Conservation (phyloP, 441 rosid genomes). For the Codiaeum variegatum region DNA sequence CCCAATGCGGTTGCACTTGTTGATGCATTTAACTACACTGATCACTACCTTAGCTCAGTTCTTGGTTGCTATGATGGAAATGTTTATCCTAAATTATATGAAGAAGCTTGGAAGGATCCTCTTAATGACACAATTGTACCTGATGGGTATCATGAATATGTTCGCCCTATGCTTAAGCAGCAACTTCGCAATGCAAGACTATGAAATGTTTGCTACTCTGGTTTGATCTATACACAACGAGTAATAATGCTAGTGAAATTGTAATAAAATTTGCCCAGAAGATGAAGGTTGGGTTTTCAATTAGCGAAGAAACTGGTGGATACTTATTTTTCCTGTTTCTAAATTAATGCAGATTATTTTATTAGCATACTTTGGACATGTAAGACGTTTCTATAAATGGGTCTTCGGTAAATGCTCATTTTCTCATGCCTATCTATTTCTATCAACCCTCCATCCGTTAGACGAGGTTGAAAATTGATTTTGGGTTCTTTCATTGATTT, state of each 20-base stretch:
- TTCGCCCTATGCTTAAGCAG: conserved; percentile 73
- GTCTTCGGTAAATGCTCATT: too few species aligned
- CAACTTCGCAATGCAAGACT: conserved; percentile 81
- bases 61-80: conserved; percentile 91
- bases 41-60: conserved; percentile 72
- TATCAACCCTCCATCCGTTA: too few species aligned
- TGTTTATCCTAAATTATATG: conserved; percentile 78
- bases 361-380: too few species aligned
- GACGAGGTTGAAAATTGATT: too few species aligned
- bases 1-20: conserved; percentile 86
- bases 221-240: not conserved
- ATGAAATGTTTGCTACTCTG: conserved; percentile 24
- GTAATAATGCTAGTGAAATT: conserved; percentile 18
- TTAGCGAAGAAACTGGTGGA: not conserved
- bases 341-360: not conserved
- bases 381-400: too few species aligned
- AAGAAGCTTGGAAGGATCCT: conserved; percentile 95
- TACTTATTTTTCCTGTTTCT: not conserved
- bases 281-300: conserved; percentile 4
- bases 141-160: conserved; percentile 81
- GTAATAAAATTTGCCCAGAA: not conserved
- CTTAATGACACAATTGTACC: conserved; percentile 80
- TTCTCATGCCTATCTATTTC: too few species aligned
- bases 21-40: conserved; percentile 83
- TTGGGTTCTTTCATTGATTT: too few species aligned